Base-by-base conservation (phyloP, 371 early-diverging fungal genomes). In the Choanephora cucurbitarum region DNA sequence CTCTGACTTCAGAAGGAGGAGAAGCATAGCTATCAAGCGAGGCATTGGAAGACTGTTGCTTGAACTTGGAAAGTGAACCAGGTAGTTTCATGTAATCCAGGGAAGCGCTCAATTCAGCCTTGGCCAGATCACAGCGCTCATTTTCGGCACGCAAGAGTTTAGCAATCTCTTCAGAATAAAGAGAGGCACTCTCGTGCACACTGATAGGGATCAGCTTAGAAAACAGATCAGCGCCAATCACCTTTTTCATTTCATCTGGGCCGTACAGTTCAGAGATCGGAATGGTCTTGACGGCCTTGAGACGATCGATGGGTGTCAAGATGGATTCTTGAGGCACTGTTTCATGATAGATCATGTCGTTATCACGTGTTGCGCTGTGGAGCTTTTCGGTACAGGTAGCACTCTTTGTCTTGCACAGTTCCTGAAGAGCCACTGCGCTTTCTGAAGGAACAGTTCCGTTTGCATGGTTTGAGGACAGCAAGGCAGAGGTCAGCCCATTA, bases 121-220 rank as follows among this genome's bases (percentile, higher is more conserved):
- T 89, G 5, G 95, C 91, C 11, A 85, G 61, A 47, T 91, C 90
- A 24, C 88, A 89, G 57, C 83, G 67, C 50, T 88, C 95, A 10
- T 82, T 81, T 47, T 91, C 91, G 5, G 74, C 62, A 7, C 99
- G 87, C 5, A 97, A 80, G 23, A 98, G 58, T 65, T 93, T 91
- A 13, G 94, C 94, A 71, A 94, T 94, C 64, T 97, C 96, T 64
- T 96, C 98, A 17, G 94, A 94, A 58, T 97, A 97, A 57, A 96
- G 58, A 11, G 91, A 91, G 5, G 93, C 81, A 28, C 91, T 86
- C 70, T 97, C 96, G 64, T 96, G 96, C 1, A 97, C 92, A 28
- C 89, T 82, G 42, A 98, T 72, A 0, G 99, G 97, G 19, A 98
- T 86, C 37, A 98, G 81, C 15, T 83, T 74, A 23, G 82, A 80